Percentiles rank a stretch among this genome's conserved stretches.
Conservation (phyloP, 139 green algal genomes). For the Picochlorum sp. region DNA sequence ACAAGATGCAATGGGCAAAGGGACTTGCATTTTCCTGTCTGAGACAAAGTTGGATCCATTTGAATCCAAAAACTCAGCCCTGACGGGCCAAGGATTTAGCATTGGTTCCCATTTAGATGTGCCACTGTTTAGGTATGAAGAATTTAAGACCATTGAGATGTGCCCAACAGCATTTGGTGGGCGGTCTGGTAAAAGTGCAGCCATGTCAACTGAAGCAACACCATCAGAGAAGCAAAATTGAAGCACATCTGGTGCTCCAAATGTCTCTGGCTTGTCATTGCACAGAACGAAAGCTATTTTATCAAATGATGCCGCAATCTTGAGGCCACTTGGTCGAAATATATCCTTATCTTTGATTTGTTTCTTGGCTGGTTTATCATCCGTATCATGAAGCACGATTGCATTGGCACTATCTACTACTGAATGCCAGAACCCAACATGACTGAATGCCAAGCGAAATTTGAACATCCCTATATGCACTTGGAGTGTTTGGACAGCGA, state of each 20-base stretch:
- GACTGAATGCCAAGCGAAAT: constrained; percentile 46
- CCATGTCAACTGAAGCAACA: constrained; percentile 9
- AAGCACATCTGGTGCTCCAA: constrained; percentile 73
- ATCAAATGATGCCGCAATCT: constrained; percentile 15
- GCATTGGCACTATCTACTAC: constrained; percentile 9
- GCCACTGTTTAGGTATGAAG: constrained; percentile 66
- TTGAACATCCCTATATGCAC: constrained; percentile 35
- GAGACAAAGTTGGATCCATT: constrained; percentile 39
- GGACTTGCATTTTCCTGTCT: constrained; percentile 24
- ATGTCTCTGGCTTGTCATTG: constrained; percentile 73
- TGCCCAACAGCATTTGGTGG: constrained; percentile 27
- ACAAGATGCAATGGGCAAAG: not conserved
- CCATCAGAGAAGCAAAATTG: constrained; percentile 23
- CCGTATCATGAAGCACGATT: too few species aligned
- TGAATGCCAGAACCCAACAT: constrained; percentile 52
- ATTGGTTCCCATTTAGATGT: constrained; percentile 62
- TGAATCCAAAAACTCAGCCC: constrained; percentile 32
- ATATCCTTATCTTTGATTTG: not conserved
- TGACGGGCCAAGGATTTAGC: constrained; percentile 52
- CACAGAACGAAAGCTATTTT: constrained; percentile 52
- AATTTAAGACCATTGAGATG: constrained; percentile 23
- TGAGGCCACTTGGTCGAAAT: constrained; percentile 28
- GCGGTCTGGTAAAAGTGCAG: constrained; percentile 21
- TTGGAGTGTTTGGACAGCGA: not conserved
- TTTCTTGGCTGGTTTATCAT: too few species aligned